Conservation (phyloP, 1,284 basidiomycete species). For the Boletus austroedulis region DNA sequence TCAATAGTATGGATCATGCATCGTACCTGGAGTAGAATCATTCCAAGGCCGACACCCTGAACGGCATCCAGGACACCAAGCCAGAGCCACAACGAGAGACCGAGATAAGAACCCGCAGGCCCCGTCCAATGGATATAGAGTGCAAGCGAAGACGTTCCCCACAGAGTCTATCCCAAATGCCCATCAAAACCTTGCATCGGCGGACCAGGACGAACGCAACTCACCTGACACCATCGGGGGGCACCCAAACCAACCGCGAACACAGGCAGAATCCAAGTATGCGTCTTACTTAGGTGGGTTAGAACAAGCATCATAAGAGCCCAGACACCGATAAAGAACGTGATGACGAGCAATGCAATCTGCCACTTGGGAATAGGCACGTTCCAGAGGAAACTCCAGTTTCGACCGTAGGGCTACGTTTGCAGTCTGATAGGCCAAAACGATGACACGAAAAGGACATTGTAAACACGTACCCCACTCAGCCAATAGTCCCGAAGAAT, state of each 20-base stretch:
- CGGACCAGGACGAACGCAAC: slow-evolving; percentile 9
- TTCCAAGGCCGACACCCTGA: slow-evolving; percentile 89
- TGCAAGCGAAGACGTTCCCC: slow-evolving; percentile 85
- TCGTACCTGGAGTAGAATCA: slow-evolving; percentile 84
- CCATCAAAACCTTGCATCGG: slow-evolving; percentile 12
- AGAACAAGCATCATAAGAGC: slow-evolving; percentile 68
- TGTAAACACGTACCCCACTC: slow-evolving; percentile 61
- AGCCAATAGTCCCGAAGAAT: slow-evolving; percentile 90
- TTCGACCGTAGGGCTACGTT: slow-evolving; percentile 78
- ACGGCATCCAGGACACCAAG: slow-evolving; percentile 89
- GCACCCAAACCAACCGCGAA: slow-evolving; percentile 92
- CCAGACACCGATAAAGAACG: slow-evolving; percentile 88
- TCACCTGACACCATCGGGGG: slow-evolving; percentile 86
- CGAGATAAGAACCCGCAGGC: slow-evolving; percentile 77
- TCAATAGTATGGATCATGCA: not conserved
- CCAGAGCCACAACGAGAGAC: slow-evolving; percentile 88
- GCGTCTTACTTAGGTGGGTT: slow-evolving; percentile 85
- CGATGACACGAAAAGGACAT: not conserved
- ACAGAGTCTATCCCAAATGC: slow-evolving; percentile 57
- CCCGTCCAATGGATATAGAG: slow-evolving; percentile 93
- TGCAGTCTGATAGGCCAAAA: slow-evolving; percentile 15
- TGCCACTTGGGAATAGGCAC: slow-evolving; percentile 82
- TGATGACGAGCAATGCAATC: slow-evolving; percentile 72
- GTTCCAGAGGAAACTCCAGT: slow-evolving; percentile 91
- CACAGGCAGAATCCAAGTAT: slow-evolving; percentile 90